Base-by-base conservation (phyloP, 768 basidiomycete genomes). In the Lactifluus echinatus region DNA sequence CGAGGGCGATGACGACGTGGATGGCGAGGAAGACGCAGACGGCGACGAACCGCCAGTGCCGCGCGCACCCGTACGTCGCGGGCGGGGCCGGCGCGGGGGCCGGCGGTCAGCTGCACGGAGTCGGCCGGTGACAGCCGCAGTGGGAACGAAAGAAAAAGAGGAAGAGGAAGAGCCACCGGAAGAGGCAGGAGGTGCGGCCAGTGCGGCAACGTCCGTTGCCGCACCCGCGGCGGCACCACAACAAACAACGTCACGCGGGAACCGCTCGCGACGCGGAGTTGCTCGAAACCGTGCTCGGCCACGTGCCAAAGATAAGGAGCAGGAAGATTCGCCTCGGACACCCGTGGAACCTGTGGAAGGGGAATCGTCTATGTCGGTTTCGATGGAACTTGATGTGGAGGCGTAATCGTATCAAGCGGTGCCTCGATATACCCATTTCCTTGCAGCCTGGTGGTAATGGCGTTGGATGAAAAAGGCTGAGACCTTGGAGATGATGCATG, bases 1-100 rank as follows among this genome's bases (percentile, higher is more conserved):
- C 66, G 87, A 89, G 44, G 75, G 81, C 21, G 88, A 90, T 57
- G 73, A 66, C 36, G 74, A 77, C 50, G 65, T 69, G 44, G 65
- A 73, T 8, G 75, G 80, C 19, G 88, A 89, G 56, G 73, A 66
- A 44, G 74, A 76, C 36, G 64, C 64, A 45, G 65, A 73, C 8
- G 69, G 62, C 2, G 73, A 76, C 26, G 63, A 62, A 4, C 55
- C 59, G 29, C 56, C 67, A 21, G 52, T 68, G 1, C 40, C 36
- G 23, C 58, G 67, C 34, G 70, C 68, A n/a, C 59, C 67, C 3
- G 48, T 69, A n/a, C 70, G 72, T 12, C 64, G 58, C 17, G 26
- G 34, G 19, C 53, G 50, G 2, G 24, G 33, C 5, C 47, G 75
- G 37, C 69, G 72, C 19, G 67, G 28, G 2, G 26, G 19, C 5